Base-by-base conservation (phyloP, 768 basidiomycete species). In the Boletus barrowsii region DNA sequence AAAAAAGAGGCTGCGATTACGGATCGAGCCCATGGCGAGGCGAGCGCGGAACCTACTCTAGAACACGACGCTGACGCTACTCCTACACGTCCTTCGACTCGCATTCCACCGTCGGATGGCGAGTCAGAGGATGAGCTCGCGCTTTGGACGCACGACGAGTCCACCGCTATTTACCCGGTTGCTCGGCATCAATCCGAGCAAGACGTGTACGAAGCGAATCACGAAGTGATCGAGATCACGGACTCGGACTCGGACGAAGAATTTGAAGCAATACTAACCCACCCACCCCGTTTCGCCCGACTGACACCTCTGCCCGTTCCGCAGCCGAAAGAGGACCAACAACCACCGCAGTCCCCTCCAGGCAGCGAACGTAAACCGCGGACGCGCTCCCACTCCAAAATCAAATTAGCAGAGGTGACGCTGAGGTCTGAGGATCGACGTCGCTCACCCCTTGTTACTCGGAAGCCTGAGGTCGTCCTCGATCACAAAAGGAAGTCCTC, bases 111-210 rank as follows among this genome's bases (percentile, higher is more conserved):
- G 3, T 54, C 58, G 4, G 64, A 75, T 9, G 60, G 66, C 24
- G 71, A 72, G 24, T 76, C 79, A n/a, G 80, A 80, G 18, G 81
- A 82, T 53, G 81, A 82, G 59, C 70, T 80, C 9, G 74, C 62
- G 10, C 56, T 62, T 42, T 79, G 77, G 75, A 66, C 73, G 24
- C 62, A 65, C 37, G 75, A 77, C 51, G 78, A 79, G 57, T 72
- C 75, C 13, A 76, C 70, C 42, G 66, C 66, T 45, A 62, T 81
- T 29, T 70, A 74, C 40, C 64, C 62, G 43, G 53, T 72, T 20
- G 14, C 59, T 22, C 51, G 54, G 42, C 62, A 52, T 26, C 57
- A 59, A 18, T 53, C 61, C 24, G 62, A 64, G 36, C 49, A 56
- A 39, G 65, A 56, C 22, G 42, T 37, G 15, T 47, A 22, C 10